These are phyloP conservation scores for Schizothecium vesticola DNA, from an alignment of 495 filamentous ascomycete genomes.

Conservation along the genomic window DNA sequence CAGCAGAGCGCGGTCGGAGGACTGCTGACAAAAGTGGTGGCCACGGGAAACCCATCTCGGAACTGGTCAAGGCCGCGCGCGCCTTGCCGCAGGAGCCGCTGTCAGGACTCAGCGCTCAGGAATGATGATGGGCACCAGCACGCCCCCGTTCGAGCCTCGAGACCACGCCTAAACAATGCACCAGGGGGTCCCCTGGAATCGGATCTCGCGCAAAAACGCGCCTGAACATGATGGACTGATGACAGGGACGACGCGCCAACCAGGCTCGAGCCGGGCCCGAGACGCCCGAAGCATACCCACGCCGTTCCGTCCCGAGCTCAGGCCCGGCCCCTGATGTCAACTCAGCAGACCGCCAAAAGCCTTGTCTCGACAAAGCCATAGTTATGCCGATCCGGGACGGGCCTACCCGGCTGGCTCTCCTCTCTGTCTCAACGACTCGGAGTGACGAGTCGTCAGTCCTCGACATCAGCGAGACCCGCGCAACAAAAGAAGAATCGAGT, in stretches of 20 bases:
- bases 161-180: slow-evolving; percentile 5
- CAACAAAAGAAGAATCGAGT: background rate
- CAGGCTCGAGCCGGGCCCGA: background rate
- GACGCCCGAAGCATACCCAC: background rate
- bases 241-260: background rate
- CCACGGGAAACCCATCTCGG: background rate
- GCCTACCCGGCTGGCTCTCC: background rate
- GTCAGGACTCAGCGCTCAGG: background rate
- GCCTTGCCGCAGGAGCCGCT: slow-evolving; percentile 13
- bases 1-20: background rate
- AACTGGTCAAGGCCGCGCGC: background rate
- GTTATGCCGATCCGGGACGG: background rate
- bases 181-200: slow-evolving; percentile 1
- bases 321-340: background rate
- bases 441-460: background rate
- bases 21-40: background rate
- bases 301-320: background rate
- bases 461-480: background rate
- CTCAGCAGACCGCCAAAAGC: background rate
- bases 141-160: background rate
- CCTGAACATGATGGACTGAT: background rate
- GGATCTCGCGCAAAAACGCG: background rate
- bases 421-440: background rate
- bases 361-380: background rate
- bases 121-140: slow-evolving; percentile 8